Evolutionary conservation across 805 yeast genomes (phyloP), one percentile per base, ranked within the genome.

Genomic region (Debaryomyces castellii): DNA sequence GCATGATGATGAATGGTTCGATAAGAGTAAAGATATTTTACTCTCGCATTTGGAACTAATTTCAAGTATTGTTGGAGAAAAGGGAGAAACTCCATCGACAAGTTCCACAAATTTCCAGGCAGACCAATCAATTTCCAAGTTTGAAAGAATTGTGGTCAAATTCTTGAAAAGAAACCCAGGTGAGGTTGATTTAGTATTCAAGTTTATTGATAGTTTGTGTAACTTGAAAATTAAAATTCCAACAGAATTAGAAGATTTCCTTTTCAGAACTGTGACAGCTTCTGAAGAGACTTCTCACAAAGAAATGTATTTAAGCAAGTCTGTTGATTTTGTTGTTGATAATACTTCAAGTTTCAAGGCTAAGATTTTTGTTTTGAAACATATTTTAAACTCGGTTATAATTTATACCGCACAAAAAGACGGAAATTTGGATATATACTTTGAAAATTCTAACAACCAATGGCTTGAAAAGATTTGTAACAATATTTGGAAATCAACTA

Each of bases 401-500:
- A 67, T 84, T 3, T 80, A 74, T 50, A 91, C 88, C 55, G 82
- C 83, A 4, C 67, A 74, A 18, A 65, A 63, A 6, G 58, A 63
- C 8, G 82, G 82, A 0, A 71, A 73, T 37, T 65, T 87, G 21
- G 69, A 74, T 27, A 66, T 58, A 1, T 72, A 83, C 37, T 66
- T 82, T 21, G 66, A 36, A 59, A 65, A 48, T 38, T 64, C 37
- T 49, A 46, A 23, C 55, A 52, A 68, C 5, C 66, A 62, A 1
- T 90, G 97, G 96, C 66, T 92, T 28, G 76, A 74, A 11, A 51
- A 73, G 8, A 76, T 92, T 3, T 82, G 81, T 51, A 69, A 73
- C 7, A 77, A 79, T 46, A 73, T 94, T 5, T 94, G 99, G 99
- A 76, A 79, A 50, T 77, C 85, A 0, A 73, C 78, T 1, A 72